A percentile compares a stretch with the other conserved stretches of the same genome.
Evolutionary conservation across 495 filamentous ascomycete genomes (phyloP).

Genomic region (Lindgomyces ingoldianus): DNA sequence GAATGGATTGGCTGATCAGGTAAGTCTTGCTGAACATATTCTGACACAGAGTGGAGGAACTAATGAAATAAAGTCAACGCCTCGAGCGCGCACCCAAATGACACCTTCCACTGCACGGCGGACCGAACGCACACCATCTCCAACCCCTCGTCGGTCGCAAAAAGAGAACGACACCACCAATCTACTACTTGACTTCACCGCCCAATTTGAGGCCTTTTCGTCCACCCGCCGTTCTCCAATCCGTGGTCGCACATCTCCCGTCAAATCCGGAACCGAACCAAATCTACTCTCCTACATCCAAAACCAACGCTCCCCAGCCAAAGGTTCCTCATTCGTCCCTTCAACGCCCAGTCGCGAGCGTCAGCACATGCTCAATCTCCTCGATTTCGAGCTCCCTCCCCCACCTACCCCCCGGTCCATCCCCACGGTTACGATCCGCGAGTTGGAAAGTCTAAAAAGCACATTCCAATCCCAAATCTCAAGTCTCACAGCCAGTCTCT

Average conservation of each 20-base stretch:
- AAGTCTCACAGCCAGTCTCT: constrained; percentile 82
- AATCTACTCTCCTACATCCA: constrained; percentile 51
- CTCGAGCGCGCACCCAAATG: constrained; percentile 38
- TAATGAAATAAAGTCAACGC: constrained; percentile 34
- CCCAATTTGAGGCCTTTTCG: constrained; percentile 64
- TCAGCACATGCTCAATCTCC: constrained; percentile 58
- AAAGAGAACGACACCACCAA: constrained; percentile 63
- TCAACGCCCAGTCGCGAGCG: constrained; percentile 52
- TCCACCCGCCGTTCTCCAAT: constrained; percentile 45
- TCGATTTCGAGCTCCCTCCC: constrained; percentile 92
- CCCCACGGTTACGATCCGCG: constrained; percentile 85
- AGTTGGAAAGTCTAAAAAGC: constrained; percentile 89
- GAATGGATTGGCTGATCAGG: constrained; percentile 42
- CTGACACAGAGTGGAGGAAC: background rate
- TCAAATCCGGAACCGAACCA: constrained; percentile 48
- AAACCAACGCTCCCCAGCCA: constrained; percentile 48
- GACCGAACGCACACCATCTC: constrained; percentile 53
- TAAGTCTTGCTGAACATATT: constrained; percentile 31
- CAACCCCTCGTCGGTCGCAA: constrained; percentile 58
- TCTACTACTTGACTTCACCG: constrained; percentile 83
- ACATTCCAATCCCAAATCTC: constrained; percentile 85
- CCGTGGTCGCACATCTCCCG: constrained; percentile 48
- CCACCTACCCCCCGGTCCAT: constrained; percentile 88
- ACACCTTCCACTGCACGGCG: constrained; percentile 45
- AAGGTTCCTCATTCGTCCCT: constrained; percentile 38